Evolutionary conservation across 2,329 filamentous ascomycete species (phyloP).

Genomic region (Lachnellula occidentalis): DNA sequence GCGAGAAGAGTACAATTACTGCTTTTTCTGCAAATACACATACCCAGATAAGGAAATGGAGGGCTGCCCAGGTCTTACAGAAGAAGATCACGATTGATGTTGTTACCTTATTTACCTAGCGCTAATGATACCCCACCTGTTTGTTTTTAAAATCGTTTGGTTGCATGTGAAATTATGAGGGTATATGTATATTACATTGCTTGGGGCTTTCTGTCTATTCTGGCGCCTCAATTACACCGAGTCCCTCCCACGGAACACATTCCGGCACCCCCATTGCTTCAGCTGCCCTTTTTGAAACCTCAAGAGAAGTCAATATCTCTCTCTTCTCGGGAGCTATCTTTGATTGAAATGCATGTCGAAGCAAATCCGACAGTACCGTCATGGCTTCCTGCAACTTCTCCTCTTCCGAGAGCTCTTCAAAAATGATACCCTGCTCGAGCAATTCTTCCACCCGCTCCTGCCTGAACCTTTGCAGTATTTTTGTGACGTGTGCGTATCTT

Average conservation of each 20-base stretch:
- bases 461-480: constrained; percentile 38
- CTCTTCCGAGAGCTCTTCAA: constrained; percentile 23
- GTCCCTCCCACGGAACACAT: constrained; percentile 14
- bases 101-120: constrained; percentile 4
- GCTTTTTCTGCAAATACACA: constrained; percentile 90
- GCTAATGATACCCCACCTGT: constrained; percentile 25
- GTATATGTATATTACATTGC: background rate
- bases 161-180: background rate
- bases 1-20: constrained; percentile 70
- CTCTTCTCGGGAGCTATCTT: constrained; percentile 7
- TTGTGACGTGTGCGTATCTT: constrained; percentile 39
- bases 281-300: constrained; percentile 11
- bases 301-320: background rate
- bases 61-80: constrained; percentile 79
- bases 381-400: constrained; percentile 29
- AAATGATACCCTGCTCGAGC: constrained; percentile 22
- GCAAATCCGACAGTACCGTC: constrained; percentile 24
- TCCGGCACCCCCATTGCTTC: constrained; percentile 24
- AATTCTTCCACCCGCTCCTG: constrained; percentile 26
- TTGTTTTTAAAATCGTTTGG: background rate
- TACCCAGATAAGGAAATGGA: constrained; percentile 74
- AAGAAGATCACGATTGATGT: constrained; percentile 71
- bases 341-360: constrained; percentile 22
- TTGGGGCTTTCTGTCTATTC: background rate
- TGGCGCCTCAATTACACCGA: background rate